These are phyloP conservation scores for Malus fusca DNA, from an alignment of 306 rosid genomes.

Conservation along the genomic window DNA sequence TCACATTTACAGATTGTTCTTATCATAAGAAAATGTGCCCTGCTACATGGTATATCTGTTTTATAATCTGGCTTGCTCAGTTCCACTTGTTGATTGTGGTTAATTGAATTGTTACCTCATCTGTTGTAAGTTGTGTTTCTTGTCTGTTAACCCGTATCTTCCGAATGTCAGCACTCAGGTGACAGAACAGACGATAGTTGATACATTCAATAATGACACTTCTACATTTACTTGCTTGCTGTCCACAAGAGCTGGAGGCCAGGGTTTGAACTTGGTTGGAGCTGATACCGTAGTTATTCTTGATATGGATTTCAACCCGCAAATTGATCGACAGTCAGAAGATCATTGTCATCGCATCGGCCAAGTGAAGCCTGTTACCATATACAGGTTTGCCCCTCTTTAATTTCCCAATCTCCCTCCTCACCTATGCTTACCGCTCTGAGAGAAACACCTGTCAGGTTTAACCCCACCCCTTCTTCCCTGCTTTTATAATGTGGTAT, in stretches of 20 bases:
- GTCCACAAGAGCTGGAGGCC: conserved; percentile 96
- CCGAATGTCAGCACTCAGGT: conserved; percentile 50
- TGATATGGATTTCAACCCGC: conserved; percentile 99
- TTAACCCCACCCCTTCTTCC: background rate
- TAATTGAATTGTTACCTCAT: background rate
- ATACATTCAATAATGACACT: conserved; percentile 71
- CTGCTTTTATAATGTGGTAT: background rate
- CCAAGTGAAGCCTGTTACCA: conserved; percentile 81
- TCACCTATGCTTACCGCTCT: background rate
- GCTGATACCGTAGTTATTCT: conserved; percentile 93
- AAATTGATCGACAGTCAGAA: conserved; percentile 95
- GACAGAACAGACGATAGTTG: conserved; percentile 97
- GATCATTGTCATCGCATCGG: conserved; percentile 96
- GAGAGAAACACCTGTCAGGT: too few relatives aligned
- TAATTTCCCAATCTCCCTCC: background rate
- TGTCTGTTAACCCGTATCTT: conserved; percentile 9
- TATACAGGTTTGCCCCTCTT: conserved; percentile 43
- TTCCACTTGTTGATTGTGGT: background rate
- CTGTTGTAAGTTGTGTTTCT: background rate
- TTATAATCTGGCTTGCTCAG: background rate
- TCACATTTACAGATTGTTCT: background rate
- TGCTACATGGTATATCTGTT: too few relatives aligned
- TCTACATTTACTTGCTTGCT: conserved; percentile 93
- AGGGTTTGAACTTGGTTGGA: conserved; percentile 90
- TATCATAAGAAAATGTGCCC: background rate